Conservation (phyloP, 306 rosid genomes). For the Coriaria nepalensis region DNA sequence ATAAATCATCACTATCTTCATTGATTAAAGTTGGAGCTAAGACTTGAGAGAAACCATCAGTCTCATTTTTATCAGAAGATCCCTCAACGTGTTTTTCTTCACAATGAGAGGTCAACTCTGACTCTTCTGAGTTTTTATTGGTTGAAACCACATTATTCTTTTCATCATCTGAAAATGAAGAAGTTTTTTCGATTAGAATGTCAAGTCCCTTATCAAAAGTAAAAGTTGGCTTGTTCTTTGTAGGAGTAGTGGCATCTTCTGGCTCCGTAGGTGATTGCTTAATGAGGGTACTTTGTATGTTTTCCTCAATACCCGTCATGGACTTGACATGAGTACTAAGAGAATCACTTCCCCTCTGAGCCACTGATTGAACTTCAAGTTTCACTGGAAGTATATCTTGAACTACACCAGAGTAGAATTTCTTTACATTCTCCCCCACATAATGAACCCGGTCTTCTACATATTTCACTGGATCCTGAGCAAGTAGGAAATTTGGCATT, state of each 20-base stretch:
- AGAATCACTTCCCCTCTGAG: conserved; percentile 11
- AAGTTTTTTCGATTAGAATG: conserved; percentile 12
- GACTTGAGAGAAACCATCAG: conserved; percentile 8
- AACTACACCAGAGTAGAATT: conserved; percentile 50
- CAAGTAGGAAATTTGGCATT: conserved; percentile 10
- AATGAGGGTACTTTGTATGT: conserved; percentile 11
- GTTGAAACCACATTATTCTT: conserved; percentile 14
- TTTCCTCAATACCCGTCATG: conserved; percentile 18
- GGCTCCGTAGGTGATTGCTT: conserved; percentile 19
- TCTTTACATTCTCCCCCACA: conserved; percentile 59
- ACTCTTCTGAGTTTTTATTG: conserved; percentile 18
- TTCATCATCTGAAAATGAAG: not conserved
- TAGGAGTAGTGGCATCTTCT: conserved; percentile 15
- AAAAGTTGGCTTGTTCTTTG: conserved; percentile 17
- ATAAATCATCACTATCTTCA: not conserved
- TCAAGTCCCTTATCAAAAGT: conserved; percentile 8
- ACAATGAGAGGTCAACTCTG: conserved; percentile 14
- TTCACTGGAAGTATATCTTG: conserved; percentile 43
- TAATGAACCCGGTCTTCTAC: conserved; percentile 53
- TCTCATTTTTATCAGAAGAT: conserved; percentile 7
- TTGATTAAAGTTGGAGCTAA: conserved; percentile 8
- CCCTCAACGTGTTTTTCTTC: conserved; percentile 19
- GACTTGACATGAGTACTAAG: conserved; percentile 16
- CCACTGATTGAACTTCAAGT: conserved; percentile 21
- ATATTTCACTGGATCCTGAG: conserved; percentile 62